Conservation (phyloP, 169 alveolate genomes). For the Eimeria maxima region DNA sequence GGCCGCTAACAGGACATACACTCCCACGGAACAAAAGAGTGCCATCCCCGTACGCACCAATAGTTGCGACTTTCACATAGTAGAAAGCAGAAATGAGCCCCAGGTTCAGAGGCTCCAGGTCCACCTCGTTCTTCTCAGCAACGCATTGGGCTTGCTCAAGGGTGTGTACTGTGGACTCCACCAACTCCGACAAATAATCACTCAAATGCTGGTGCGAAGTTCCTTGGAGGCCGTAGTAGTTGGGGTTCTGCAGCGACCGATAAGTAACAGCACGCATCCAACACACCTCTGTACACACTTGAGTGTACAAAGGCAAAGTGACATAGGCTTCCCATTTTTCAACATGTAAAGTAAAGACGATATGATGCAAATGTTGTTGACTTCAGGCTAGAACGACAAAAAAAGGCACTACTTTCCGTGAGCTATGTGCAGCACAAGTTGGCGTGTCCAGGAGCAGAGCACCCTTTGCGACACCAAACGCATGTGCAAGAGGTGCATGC, state of each 20-base stretch:
- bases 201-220: conserved; percentile 94
- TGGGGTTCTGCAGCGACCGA: conserved; percentile 96
- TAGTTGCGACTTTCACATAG: conserved; percentile 85
- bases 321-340: background rate
- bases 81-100: conserved; percentile 92
- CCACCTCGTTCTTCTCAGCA: conserved; percentile 93
- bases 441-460: background rate
- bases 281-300: background rate
- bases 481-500: background rate
- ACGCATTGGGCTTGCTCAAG: conserved; percentile 97
- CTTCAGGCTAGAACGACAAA: too few species aligned
- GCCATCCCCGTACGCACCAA: conserved; percentile 70
- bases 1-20: background rate
- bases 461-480: background rate
- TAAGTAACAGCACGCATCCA: background rate
- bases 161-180: conserved; percentile 96
- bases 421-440: background rate
- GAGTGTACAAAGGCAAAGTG: conserved; percentile 4
- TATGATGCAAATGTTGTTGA: background rate
- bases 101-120: conserved; percentile 90
- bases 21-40: background rate
- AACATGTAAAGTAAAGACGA: background rate
- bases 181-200: conserved; percentile 97
- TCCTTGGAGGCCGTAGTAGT: conserved; percentile 98
- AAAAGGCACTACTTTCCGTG: background rate